These are phyloP conservation scores for Plenodomus tracheiphilus DNA, from an alignment of 2,329 filamentous ascomycete species.

Conservation along the genomic window DNA sequence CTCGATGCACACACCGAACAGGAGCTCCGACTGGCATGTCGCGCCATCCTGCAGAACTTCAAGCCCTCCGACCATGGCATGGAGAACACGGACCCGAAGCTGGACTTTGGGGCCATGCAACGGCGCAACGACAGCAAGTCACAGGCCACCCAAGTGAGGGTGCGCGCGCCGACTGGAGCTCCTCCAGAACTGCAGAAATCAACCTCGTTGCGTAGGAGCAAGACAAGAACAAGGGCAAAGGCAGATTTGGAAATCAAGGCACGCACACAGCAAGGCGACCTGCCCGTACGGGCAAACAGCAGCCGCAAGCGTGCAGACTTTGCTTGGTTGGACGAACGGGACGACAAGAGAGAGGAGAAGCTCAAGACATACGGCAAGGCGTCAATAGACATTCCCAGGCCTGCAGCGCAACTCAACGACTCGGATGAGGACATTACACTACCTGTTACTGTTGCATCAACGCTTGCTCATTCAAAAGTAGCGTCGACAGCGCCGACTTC, in stretches of 20 bases:
- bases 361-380: slow-evolving; percentile 24
- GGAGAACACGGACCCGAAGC: slow-evolving; percentile 41
- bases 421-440: slow-evolving; percentile 46
- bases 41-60: slow-evolving; percentile 48
- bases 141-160: slow-evolving; percentile 19
- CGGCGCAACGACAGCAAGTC: slow-evolving; percentile 23
- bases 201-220: slow-evolving; percentile 25
- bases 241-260: slow-evolving; percentile 20
- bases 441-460: slow-evolving; percentile 48
- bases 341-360: slow-evolving; percentile 29
- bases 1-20: slow-evolving; percentile 48
- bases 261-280: slow-evolving; percentile 15
- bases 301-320: slow-evolving; percentile 37
- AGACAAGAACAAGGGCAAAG: slow-evolving; percentile 28
- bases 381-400: slow-evolving; percentile 21
- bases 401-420: slow-evolving; percentile 22
- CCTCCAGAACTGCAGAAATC: slow-evolving; percentile 31
- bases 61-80: slow-evolving; percentile 46
- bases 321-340: slow-evolving; percentile 22
- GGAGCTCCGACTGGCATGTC: slow-evolving; percentile 52
- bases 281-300: slow-evolving; percentile 36
- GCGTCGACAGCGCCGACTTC: slow-evolving; percentile 50
- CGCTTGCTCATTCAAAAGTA: slow-evolving; percentile 43
- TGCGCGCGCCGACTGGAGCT: slow-evolving; percentile 35
- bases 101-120: slow-evolving; percentile 38